These are phyloP conservation scores for Gracilaria caudata DNA, from an alignment of 23 red algal species.

Conservation along the genomic window DNA sequence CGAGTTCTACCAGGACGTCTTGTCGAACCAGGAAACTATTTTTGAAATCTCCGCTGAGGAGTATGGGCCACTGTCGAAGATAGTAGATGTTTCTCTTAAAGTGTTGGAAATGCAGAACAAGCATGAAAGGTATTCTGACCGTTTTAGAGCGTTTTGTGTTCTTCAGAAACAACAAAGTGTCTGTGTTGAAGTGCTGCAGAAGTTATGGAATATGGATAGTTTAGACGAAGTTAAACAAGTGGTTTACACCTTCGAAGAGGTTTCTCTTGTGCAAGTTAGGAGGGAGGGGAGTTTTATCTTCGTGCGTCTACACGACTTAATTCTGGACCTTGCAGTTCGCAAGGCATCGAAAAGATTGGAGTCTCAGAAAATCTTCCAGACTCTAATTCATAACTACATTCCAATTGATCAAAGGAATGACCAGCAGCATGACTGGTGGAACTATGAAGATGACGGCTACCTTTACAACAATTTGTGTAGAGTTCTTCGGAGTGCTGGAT, in stretches of 20 bases:
- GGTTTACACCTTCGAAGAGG: background rate
- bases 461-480: conserved; percentile 10
- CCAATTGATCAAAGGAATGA: background rate
- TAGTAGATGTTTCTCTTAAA: background rate
- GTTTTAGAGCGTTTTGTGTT: background rate
- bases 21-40: background rate
- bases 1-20: background rate
- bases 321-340: background rate
- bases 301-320: background rate
- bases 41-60: background rate
- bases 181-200: background rate
- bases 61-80: background rate
- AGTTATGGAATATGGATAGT: background rate
- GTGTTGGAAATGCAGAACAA: background rate
- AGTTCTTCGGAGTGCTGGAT: background rate
- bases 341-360: background rate
- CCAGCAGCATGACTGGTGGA: background rate
- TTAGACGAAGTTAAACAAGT: background rate
- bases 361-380: background rate
- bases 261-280: background rate
- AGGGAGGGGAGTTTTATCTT: background rate
- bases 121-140: background rate
- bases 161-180: background rate
- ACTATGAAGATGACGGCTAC: conserved; percentile 5
- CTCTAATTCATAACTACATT: background rate